Conservation (phyloP, 2,329 filamentous ascomycete genomes). For the Apiospora malaysiana region DNA sequence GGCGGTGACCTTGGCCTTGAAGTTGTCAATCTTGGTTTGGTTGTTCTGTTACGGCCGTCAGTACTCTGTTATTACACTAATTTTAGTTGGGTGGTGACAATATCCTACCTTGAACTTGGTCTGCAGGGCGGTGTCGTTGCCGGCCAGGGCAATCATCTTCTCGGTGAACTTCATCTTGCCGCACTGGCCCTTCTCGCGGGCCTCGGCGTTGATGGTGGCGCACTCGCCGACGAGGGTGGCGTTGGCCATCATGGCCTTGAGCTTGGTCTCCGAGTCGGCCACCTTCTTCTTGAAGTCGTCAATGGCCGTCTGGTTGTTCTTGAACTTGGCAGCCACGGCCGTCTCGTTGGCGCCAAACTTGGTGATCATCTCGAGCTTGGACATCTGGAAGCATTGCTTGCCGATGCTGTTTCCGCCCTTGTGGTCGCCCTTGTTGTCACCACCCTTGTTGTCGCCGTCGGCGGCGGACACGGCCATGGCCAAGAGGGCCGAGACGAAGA, state of each 20-base stretch:
- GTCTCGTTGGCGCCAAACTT: constrained; percentile 44
- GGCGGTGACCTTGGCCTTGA: constrained; percentile 40
- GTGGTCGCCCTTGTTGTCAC: constrained; percentile 29
- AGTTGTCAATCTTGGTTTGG: constrained; percentile 40
- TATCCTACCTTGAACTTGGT: constrained; percentile 37
- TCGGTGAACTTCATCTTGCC: constrained; percentile 36
- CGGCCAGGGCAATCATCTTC: constrained; percentile 32
- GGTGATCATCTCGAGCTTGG: constrained; percentile 39
- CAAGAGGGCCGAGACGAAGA: constrained; percentile 27
- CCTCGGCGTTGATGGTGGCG: constrained; percentile 38
- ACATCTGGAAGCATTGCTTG: constrained; percentile 41
- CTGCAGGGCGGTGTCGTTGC: constrained; percentile 40
- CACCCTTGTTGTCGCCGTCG: not conserved
- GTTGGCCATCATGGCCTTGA: constrained; percentile 42
- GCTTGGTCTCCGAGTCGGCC: constrained; percentile 35
- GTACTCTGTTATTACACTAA: no score
- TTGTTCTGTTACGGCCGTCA: no score
- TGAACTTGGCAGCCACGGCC: constrained; percentile 38
- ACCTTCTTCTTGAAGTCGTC: constrained; percentile 45
- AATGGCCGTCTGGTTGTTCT: constrained; percentile 44
- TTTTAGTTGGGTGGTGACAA: not conserved
- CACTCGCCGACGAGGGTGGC: constrained; percentile 43
- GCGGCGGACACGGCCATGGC: constrained; percentile 31
- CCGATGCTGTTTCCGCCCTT: constrained; percentile 26
- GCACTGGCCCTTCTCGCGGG: constrained; percentile 38